Evolutionary conservation across 2,329 filamentous ascomycete species (phyloP).

Genomic region (Helicocarpus griseus): DNA sequence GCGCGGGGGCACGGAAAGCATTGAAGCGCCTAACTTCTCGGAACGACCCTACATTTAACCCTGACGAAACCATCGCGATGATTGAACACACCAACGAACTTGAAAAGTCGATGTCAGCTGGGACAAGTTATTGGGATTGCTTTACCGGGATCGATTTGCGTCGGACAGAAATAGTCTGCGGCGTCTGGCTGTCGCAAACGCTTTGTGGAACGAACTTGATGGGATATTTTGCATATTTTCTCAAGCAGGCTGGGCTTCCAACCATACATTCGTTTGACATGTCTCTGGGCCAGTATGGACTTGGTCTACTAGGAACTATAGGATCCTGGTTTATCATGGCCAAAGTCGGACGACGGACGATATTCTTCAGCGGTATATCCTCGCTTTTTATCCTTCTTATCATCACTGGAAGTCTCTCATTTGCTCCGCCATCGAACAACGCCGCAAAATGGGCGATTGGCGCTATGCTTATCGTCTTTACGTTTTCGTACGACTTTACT

Average conservation of each 20-base stretch:
- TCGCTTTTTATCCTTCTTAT: slow-evolving; percentile 18
- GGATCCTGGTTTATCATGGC: slow-evolving; percentile 39
- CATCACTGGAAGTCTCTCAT: slow-evolving; percentile 19
- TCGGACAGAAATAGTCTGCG: slow-evolving; percentile 33
- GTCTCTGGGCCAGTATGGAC: slow-evolving; percentile 48
- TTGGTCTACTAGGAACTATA: slow-evolving; percentile 44
- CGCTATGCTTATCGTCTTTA: slow-evolving; percentile 43
- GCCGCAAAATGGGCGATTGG: slow-evolving; percentile 30
- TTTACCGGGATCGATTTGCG: slow-evolving; percentile 24
- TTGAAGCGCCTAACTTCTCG: slow-evolving; percentile 21
- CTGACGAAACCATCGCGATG: slow-evolving; percentile 25
- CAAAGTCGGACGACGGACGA: slow-evolving; percentile 28
- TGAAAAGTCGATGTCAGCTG: slow-evolving; percentile 14
- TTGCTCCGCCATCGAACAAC: slow-evolving; percentile 14
- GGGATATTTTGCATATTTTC: slow-evolving; percentile 28
- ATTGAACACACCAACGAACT: slow-evolving; percentile 30
- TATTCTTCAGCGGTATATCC: slow-evolving; percentile 25
- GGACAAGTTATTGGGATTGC: slow-evolving; percentile 21
- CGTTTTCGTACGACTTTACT: slow-evolving; percentile 45
- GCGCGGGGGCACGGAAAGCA: slow-evolving; percentile 25
- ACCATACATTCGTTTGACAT: slow-evolving; percentile 26
- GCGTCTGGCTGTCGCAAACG: slow-evolving; percentile 26
- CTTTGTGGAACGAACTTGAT: slow-evolving; percentile 23
- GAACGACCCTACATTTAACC: slow-evolving; percentile 17
- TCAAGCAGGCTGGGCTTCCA: slow-evolving; percentile 27